Base-by-base conservation (phyloP, 2,329 filamentous ascomycete species). In the Decorospora gaudefroyi region DNA sequence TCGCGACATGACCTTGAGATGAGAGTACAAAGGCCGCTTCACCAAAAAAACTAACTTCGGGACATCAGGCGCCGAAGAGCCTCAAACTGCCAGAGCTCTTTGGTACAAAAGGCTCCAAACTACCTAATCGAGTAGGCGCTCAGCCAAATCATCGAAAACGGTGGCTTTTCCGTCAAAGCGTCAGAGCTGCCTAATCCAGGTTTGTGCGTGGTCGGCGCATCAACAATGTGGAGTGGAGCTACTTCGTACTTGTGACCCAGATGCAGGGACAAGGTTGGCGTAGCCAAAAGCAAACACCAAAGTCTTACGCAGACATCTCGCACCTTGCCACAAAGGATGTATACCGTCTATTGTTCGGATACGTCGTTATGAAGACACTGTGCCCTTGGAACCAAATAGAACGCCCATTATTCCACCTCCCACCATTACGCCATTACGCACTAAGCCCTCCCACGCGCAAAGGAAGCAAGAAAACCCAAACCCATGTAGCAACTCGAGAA, bases 121-220 rank as follows among this genome's bases (percentile, higher is more conserved):
- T 66, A 48, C 64, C 63, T 27, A 57, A 50, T 50, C 45, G 25
- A 59, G 63, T 49, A 67, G 46, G 55, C 50, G 49, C 28, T 18
- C 37, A 30, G 16, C 35, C 11, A 38, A 35, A 21, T 34, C 41
- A 57, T 68, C 26, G 63, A 65, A 58, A 26, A 45, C 62, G 41
- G 64, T 48, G 39, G 47, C 35, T 54, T 56, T 50, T 41, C 42
- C 36, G 65, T 67, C 63, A 57, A 59, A 67, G 65, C 62, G 62
- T 67, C 42, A 49, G 51, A 66, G 62, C 64, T 68, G 42, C 65
- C 65, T 64, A 64, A 61, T 63, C 50, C 51, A 61, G 55, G 21
- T 38, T 27, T 42, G 43, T 46, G 31, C 38, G 53, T 59, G 53
- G 57, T 54, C 54, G 55, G 51, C 51, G 52, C 59, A 59, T 52